Percentiles rank a stretch among this genome's conserved stretches.
Conservation (phyloP, 2,329 filamentous ascomycete genomes). For the Ceratocystis smalleyi region DNA sequence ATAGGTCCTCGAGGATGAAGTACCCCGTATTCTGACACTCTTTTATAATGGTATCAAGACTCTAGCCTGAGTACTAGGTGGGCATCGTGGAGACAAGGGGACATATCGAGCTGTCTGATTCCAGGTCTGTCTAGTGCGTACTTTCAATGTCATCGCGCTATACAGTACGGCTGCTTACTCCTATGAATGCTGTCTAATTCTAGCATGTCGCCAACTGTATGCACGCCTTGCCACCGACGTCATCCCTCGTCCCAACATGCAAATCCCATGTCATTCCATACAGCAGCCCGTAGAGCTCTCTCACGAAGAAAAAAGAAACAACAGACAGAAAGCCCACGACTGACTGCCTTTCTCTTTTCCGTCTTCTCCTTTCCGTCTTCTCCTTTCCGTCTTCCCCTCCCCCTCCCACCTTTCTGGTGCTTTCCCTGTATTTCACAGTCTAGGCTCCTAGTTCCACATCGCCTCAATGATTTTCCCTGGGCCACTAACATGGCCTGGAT, state of each 20-base stretch:
- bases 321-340: background rate
- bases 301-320: background rate
- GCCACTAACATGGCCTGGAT: background rate
- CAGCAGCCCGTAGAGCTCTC: background rate
- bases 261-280: background rate
- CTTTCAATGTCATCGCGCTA: no score
- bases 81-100: no score
- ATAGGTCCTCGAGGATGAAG: background rate
- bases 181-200: background rate
- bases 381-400: background rate
- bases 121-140: no score
- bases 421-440: background rate
- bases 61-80: no score
- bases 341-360: background rate
- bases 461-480: slow-evolving; percentile 4
- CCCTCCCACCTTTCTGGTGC: background rate
- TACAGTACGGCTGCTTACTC: no score
- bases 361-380: no score
- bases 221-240: background rate
- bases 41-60: background rate
- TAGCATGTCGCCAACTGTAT: background rate
- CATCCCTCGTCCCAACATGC: background rate
- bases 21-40: background rate
- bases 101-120: no score
- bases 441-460: background rate